Percentiles rank a stretch among this genome's conserved stretches.
phyloP scores from a whole-genome alignment of 2,329 filamentous ascomycete genomes.

The Seiridium unicorne region DNA sequence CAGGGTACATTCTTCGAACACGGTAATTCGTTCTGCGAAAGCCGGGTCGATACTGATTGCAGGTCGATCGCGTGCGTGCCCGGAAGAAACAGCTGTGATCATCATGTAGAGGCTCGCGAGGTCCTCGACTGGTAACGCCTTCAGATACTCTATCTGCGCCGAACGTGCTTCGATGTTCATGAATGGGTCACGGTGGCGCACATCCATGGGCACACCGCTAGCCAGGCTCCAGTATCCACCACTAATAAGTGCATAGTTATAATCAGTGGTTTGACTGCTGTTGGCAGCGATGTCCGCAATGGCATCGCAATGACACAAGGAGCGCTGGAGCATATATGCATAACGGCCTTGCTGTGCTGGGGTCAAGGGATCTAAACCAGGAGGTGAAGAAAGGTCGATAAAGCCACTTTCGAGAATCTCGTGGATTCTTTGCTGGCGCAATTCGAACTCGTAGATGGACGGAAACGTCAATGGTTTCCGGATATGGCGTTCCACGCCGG shows the following conservation, averaged over 20 bases:
- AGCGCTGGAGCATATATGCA: slow-evolving; percentile 13
- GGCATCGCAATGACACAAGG: slow-evolving; percentile 21
- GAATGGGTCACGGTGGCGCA: slow-evolving; percentile 13
- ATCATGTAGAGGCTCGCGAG: slow-evolving; percentile 17
- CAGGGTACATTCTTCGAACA: slow-evolving; percentile 24
- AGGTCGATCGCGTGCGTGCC: neutral
- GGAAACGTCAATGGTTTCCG: slow-evolving; percentile 13
- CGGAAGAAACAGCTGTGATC: slow-evolving; percentile 10
- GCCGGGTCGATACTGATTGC: slow-evolving; percentile 7
- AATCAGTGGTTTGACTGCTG: neutral
- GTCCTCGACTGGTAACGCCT: slow-evolving; percentile 16
- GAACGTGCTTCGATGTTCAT: slow-evolving; percentile 14
- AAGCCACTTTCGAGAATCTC: slow-evolving; percentile 13
- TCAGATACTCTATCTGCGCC: slow-evolving; percentile 20
- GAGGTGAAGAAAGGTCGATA: slow-evolving; percentile 9
- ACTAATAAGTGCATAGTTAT: slow-evolving; percentile 8
- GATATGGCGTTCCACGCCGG: slow-evolving; percentile 10
- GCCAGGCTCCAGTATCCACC: neutral
- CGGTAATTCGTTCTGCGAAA: slow-evolving; percentile 14
- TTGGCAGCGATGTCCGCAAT: slow-evolving; percentile 26
- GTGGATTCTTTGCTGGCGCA: slow-evolving; percentile 15
- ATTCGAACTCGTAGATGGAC: slow-evolving; percentile 20
- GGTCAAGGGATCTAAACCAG: slow-evolving; percentile 12
- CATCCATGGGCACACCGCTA: neutral
- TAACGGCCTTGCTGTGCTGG: slow-evolving; percentile 1